Evolutionary conservation across 164 flowering plant genomes (phyloP), one percentile per base, ranked within the genome.

Genomic region (Tetracentron sinense): DNA sequence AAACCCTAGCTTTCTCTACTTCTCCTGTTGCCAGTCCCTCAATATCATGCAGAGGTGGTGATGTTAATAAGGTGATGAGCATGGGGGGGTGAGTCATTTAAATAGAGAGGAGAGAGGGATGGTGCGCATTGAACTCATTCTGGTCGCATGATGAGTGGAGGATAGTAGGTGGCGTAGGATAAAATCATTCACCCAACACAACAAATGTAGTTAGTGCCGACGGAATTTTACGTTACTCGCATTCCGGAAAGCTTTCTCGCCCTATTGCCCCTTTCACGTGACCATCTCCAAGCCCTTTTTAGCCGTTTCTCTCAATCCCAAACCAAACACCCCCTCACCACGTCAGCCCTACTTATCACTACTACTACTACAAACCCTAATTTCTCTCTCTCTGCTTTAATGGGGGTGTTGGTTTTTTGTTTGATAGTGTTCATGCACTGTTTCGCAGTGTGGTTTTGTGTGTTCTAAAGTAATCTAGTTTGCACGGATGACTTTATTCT

Each of bases 81-180:
- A 7, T 28, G 35, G 29, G 15, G 15, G 14, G 38, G 4, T 28
- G 6, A 26, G 11, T 23, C 20, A 35, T 27, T 27, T 60, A 44
- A 60, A 42, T 65, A 19, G 31, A 20, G 21, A 35, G 51, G 23
- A 48, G 26, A 27, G n/a, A 55, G 29, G 5, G 60, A 42, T 51
- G 35, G 59, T 62, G 64, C 54, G 64, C 52, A 46, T 35, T 23
- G 63, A 63, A 44, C 33, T 72, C 78, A 70, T 67, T 52, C 48
- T 54, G 20, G 54, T 63, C 64, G 71, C 73, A 76, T 74, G 78
- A 70, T 69, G 69, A 67, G 60, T 63, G 73, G 71, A 58, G 56
- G 7, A 49, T 47, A 61, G 77, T 77, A 75, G 83, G 79, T 75
- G 63, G 71, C 64, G 69, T 70, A 42, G 35, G 74, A 67, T 58